Percentiles rank a stretch among this genome's conserved stretches.
Conservation (phyloP, 495 filamentous ascomycete species). For the Hypomontagnella monticulosa region DNA sequence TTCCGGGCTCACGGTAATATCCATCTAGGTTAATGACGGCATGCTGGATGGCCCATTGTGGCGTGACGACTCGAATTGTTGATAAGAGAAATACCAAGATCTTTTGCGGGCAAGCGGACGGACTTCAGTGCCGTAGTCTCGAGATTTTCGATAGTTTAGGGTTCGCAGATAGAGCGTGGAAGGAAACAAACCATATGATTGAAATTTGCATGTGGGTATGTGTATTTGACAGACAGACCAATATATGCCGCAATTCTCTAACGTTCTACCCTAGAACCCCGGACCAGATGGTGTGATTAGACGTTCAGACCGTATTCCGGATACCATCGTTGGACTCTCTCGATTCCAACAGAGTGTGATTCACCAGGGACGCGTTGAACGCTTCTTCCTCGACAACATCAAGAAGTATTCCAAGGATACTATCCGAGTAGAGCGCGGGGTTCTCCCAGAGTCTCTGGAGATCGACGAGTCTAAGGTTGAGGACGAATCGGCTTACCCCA, state of each 20-base stretch:
- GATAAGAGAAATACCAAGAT: slow-evolving; percentile 68
- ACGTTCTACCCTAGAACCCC: slow-evolving; percentile 54
- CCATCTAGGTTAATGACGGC: slow-evolving; percentile 64
- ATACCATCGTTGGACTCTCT: slow-evolving; percentile 61
- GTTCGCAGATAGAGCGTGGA: slow-evolving; percentile 67
- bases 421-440: slow-evolving; percentile 61
- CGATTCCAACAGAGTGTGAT: slow-evolving; percentile 65
- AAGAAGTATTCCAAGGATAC: slow-evolving; percentile 54
- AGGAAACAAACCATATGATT: slow-evolving; percentile 66
- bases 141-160: slow-evolving; percentile 76
- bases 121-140: slow-evolving; percentile 60
- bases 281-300: slow-evolving; percentile 61
- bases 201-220: slow-evolving; percentile 44
- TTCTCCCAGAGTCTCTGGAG: slow-evolving; percentile 56
- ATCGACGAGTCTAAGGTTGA: slow-evolving; percentile 55
- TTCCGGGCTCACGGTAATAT: slow-evolving; percentile 1
- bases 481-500: slow-evolving; percentile 62
- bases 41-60: slow-evolving; percentile 68
- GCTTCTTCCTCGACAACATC: slow-evolving; percentile 64
- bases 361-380: slow-evolving; percentile 66
- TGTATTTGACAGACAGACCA: background rate
- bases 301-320: slow-evolving; percentile 61
- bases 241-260: background rate
- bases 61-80: slow-evolving; percentile 66
- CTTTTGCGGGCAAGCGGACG: slow-evolving; percentile 70